phyloP scores from a whole-genome alignment of 2,329 filamentous ascomycete genomes.

The Fusarium algeriense region DNA sequence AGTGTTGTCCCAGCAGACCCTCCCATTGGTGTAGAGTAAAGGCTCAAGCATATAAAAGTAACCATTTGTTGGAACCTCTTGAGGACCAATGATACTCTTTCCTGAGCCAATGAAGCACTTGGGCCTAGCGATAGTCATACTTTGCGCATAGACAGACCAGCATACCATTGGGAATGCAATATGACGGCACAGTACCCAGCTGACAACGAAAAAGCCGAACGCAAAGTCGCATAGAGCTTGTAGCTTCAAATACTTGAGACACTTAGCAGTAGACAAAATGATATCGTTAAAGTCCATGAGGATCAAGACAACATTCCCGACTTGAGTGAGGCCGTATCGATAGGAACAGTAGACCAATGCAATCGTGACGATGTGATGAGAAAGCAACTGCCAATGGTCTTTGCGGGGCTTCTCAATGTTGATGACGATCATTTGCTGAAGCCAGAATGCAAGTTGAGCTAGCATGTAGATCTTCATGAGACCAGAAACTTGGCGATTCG shows the following conservation, averaged over 20 bases:
- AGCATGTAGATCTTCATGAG: conserved; percentile 90
- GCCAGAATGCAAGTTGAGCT: conserved; percentile 89
- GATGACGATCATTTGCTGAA: conserved; percentile 93
- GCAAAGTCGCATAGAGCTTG: conserved; percentile 81
- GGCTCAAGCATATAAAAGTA: conserved; percentile 77
- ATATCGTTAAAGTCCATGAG: conserved; percentile 93
- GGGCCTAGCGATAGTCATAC: conserved; percentile 51
- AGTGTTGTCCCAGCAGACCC: conserved; percentile 81
- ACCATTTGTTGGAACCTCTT: conserved; percentile 58
- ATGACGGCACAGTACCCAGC: conserved; percentile 88
- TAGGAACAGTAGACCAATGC: conserved; percentile 84
- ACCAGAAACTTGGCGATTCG: conserved; percentile 77
- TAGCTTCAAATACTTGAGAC: conserved; percentile 88
- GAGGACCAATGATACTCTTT: conserved; percentile 65
- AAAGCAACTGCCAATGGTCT: conserved; percentile 95
- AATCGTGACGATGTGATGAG: conserved; percentile 91
- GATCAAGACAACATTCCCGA: conserved; percentile 88
- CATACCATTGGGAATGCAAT: conserved; percentile 82
- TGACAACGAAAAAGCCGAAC: conserved; percentile 88
- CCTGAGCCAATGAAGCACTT: conserved; percentile 77
- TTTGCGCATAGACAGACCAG: conserved; percentile 70
- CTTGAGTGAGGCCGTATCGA: conserved; percentile 85
- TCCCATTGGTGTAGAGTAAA: conserved; percentile 75
- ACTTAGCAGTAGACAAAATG: conserved; percentile 78
- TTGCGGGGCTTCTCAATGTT: conserved; percentile 95